phyloP scores from a whole-genome alignment of 2,329 filamentous ascomycete species.

The Diplodia mutila region DNA sequence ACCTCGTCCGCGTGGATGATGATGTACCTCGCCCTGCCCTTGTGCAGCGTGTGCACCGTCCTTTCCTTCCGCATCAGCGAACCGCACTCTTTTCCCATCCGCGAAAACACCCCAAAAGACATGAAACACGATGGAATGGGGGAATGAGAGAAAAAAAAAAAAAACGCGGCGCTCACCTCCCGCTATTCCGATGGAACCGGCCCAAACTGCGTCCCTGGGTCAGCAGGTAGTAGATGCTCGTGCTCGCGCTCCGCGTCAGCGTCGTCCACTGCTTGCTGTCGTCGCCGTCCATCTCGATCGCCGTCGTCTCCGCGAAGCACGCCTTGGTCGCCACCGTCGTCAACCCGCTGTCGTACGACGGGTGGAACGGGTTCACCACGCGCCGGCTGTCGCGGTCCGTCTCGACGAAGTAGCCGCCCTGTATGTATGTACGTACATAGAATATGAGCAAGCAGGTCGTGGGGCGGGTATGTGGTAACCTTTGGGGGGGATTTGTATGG shows the following conservation, averaged over 20 bases:
- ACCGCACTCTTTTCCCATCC: neutral
- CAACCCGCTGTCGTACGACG: slow-evolving; percentile 22
- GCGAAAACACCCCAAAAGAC: too few species aligned
- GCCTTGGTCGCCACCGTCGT: slow-evolving; percentile 7
- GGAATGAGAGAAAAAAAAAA: neutral
- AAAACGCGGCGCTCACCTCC: slow-evolving; percentile 31
- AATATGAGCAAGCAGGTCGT: too few species aligned
- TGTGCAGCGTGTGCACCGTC: slow-evolving; percentile 68
- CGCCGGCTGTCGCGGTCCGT: slow-evolving; percentile 49
- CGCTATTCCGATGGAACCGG: slow-evolving; percentile 66
- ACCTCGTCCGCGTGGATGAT: slow-evolving; percentile 58
- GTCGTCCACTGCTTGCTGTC: slow-evolving; percentile 39
- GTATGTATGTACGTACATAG: slow-evolving; percentile 33
- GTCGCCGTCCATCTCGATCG: slow-evolving; percentile 15
- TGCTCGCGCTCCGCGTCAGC: slow-evolving; percentile 57
- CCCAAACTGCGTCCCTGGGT: slow-evolving; percentile 60
- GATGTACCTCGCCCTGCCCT: slow-evolving; percentile 66
- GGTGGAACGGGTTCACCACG: slow-evolving; percentile 60
- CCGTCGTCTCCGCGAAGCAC: slow-evolving; percentile 33
- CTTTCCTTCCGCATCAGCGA: slow-evolving; percentile 31
- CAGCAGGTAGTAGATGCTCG: slow-evolving; percentile 68
- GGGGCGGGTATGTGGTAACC: too few species aligned
- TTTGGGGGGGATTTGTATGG: too few species aligned
- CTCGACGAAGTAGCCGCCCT: slow-evolving; percentile 56
- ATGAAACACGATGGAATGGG: too few species aligned